Base-by-base conservation (phyloP, 176 grass and related monocot genomes). In the Ampelocalamus luodianensis region DNA sequence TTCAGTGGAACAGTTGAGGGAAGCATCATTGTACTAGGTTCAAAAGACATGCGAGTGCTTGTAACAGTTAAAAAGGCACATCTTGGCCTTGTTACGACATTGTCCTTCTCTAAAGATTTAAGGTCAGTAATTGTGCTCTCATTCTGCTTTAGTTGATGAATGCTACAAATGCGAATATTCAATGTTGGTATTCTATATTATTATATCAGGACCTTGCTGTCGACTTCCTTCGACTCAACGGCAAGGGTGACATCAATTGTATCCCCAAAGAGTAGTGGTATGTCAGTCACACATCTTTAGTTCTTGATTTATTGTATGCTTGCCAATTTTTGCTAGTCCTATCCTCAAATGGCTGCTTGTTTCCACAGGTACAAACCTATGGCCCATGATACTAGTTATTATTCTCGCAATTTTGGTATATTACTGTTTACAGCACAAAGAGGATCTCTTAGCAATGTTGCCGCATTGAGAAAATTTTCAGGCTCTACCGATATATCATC, bases 191-290 rank as follows among this genome's bases (percentile, higher is more conserved):
- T 16, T 80, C 55, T 72, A 53, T 59, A 67, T 84, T 59, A 67
- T 84, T 53, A 59, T 74, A 48, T 43, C 85, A 99, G 96, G 90
- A 73, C 78, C 10, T 84, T 99, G 88, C 63, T 96, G 42, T 99
- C 96, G 6, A 85, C 93, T 79, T 99, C 96, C 32, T 94, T 99
- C 2, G 96, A 99, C 82, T 96, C 96, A 62, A 90, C 90, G 78
- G 93, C 93, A 83, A 93, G 90, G 42, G 90, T 96, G 69, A 96
- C 96, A 76, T 87, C 66, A 75, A 81, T 93, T 39, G 88, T 82
- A 73, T 77, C 77, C 29, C 75, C 49, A 43, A 92, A 89, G 74
- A 90, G 74, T 46, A 88, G 68, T 34, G 92, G 93, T 99, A 92
- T 65, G 70, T 36, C 3, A 7, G 5, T 17, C 4, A 60, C 81